Evolutionary conservation across 179 eudicot genomes (phyloP), one percentile per base, ranked within the genome.

Genomic region (Gypsophila paniculata): DNA sequence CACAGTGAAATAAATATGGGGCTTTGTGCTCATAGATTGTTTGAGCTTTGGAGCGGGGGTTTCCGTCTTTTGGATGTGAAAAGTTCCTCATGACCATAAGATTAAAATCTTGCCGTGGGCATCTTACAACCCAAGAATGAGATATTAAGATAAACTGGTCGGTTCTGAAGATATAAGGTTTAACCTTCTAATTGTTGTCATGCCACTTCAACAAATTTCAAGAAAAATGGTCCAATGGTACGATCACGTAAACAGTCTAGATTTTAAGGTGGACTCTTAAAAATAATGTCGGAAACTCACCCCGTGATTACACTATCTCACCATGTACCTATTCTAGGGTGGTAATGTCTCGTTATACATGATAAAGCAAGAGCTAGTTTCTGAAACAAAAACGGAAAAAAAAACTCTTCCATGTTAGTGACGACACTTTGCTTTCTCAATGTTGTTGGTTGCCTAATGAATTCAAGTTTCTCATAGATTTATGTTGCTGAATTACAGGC

Each of bases 401-500:
- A 2, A 42, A 42, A 42, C 34, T 29, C 34, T 29, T 42, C 11
- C 5, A 2, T 19, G 23, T 53, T 53, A 2, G 29, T 58, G 25
- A 46, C 52, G 0, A 4, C 52, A 0, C 52, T 46, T 46, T 46
- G 14, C 15, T 8, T 10, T 46, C 14, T 46, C 15, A 46, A 4
- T 11, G 52, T 46, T 4, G 15, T 4, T 1, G 52, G 52, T 46
- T 57, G 17, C 39, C 7, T 60, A 13, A 5, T 60, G 39, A 13
- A n/a, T 19, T n/a, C 64, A 60, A 60, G 39, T 60, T 60, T 60
- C 46, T 36, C 2, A 46, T 5, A 32, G 65, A 36, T 25, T 29
- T 23, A 6, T 51, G 11, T 11, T 11, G 17, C 15, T 65, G 22
- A 39, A 21, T 48, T 73, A 78, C 89, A 94, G 99, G 78, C 82